Evolutionary conservation across 2,329 filamentous ascomycete species (phyloP).

Genomic region (Xylaria sp.): DNA sequence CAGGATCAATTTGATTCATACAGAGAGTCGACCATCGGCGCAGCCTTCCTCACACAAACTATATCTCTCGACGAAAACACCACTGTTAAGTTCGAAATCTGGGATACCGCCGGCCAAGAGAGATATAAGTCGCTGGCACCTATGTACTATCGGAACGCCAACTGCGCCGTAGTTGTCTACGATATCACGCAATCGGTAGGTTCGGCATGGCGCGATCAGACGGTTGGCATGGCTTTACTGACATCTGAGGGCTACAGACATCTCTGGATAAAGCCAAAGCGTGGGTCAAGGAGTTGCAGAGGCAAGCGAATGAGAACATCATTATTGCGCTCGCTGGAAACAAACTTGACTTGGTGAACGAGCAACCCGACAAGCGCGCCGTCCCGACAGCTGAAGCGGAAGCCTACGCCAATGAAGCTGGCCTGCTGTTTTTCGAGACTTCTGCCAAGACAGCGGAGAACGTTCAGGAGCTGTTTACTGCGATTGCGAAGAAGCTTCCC

Average conservation of each 20-base stretch:
- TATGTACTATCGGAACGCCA: constrained; percentile 99
- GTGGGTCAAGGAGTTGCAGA: constrained; percentile 98
- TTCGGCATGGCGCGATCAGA: constrained; percentile 16
- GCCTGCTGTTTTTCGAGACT: constrained; percentile 95
- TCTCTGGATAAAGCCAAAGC: constrained; percentile 98
- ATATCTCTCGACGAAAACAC: constrained; percentile 97
- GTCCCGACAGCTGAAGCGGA: constrained; percentile 86
- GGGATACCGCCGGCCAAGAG: constrained; percentile 98
- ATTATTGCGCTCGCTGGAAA: constrained; percentile 97
- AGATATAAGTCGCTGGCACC: constrained; percentile 97
- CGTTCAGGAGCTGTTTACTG: constrained; percentile 90
- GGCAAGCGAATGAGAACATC: constrained; percentile 99
- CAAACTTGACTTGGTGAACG: constrained; percentile 92
- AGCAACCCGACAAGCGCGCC: constrained; percentile 92
- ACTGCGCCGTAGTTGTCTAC: constrained; percentile 98
- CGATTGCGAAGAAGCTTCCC: constrained; percentile 95
- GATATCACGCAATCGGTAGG: constrained; percentile 98
- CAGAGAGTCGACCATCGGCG: constrained; percentile 95
- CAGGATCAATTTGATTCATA: constrained; percentile 98
- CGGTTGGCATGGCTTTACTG: constrained; percentile 17
- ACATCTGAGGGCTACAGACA: constrained; percentile 50
- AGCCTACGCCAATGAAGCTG: constrained; percentile 89
- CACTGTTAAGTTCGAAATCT: constrained; percentile 99
- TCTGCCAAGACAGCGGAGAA: constrained; percentile 97
- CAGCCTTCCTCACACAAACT: constrained; percentile 97